phyloP scores from a whole-genome alignment of 371 early-diverging fungal genomes.

The Catenaria anguillulae region DNA sequence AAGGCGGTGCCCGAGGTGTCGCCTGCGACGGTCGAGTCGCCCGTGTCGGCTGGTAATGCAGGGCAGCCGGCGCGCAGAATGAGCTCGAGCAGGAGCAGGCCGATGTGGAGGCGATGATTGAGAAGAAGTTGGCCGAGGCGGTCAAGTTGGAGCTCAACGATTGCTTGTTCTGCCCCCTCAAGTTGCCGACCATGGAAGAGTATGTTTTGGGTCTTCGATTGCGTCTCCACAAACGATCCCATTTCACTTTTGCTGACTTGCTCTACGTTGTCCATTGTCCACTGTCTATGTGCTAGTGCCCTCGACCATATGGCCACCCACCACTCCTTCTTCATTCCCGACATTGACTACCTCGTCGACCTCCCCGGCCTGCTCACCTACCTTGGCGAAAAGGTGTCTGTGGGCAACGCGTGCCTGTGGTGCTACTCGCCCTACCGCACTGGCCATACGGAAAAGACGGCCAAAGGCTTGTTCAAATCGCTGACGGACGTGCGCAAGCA shows the following conservation, averaged over 20 bases:
- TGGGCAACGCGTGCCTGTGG: conserved; percentile 83
- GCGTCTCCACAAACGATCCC: too few relatives aligned
- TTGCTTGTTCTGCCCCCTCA: conserved; percentile 68
- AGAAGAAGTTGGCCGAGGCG: conserved; percentile 52
- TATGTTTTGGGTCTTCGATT: too few relatives aligned
- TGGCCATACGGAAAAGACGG: conserved; percentile 22
- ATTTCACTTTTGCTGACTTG: too few relatives aligned
- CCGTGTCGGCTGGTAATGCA: not conserved
- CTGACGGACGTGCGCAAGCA: conserved; percentile 85
- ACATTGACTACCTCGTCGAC: conserved; percentile 81
- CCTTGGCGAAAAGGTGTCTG: conserved; percentile 81
- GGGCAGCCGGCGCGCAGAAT: not conserved
- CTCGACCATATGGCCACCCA: conserved; percentile 75
- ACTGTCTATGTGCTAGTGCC: conserved; percentile 35
- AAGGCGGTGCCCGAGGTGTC: not conserved
- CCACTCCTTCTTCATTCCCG: conserved; percentile 92
- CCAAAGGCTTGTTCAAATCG: conserved; percentile 66
- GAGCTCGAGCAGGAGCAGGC: conserved; percentile 26
- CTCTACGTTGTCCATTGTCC: too few relatives aligned
- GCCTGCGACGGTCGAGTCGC: not conserved
- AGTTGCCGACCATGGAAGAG: conserved; percentile 46
- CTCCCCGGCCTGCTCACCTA: conserved; percentile 72
- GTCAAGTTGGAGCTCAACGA: conserved; percentile 47
- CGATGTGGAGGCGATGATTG: conserved; percentile 37
- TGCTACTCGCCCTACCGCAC: conserved; percentile 29